Evolutionary conservation across 2,329 filamentous ascomycete genomes (phyloP).

Genomic region (Fusarium sp.): DNA sequence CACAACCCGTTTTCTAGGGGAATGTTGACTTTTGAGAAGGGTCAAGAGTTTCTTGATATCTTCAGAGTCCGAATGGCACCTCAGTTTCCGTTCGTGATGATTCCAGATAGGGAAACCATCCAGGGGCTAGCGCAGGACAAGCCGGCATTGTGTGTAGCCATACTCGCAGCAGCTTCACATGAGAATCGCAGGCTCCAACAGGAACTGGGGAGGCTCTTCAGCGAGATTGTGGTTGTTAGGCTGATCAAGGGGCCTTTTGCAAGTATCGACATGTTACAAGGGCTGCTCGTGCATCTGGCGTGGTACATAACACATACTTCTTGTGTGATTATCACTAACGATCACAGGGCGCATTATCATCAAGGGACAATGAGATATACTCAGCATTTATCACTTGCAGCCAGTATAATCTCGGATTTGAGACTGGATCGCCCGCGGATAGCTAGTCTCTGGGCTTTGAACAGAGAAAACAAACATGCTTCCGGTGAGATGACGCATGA

Average conservation of each 20-base stretch:
- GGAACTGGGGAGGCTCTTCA: constrained; percentile 49
- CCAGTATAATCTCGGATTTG: constrained; percentile 53
- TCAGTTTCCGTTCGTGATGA: constrained; percentile 52
- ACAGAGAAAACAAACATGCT: constrained; percentile 37
- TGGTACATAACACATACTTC: constrained; percentile 43
- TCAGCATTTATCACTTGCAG: constrained; percentile 52
- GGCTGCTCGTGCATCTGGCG: constrained; percentile 51
- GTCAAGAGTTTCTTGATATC: constrained; percentile 47
- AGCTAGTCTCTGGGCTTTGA: constrained; percentile 50
- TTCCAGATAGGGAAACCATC: constrained; percentile 38
- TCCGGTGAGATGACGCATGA: constrained; percentile 44
- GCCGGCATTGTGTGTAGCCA: constrained; percentile 49
- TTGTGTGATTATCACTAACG: constrained; percentile 18
- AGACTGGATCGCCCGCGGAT: constrained; percentile 51
- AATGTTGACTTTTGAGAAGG: constrained; percentile 42
- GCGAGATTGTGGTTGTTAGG: constrained; percentile 46
- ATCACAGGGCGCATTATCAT: constrained; percentile 53
- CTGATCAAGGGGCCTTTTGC: constrained; percentile 48
- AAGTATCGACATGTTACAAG: constrained; percentile 52
- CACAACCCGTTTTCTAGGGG: constrained; percentile 46
- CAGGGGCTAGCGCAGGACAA: constrained; percentile 42
- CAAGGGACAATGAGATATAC: constrained; percentile 49
- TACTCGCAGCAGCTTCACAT: constrained; percentile 49
- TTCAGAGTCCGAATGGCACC: constrained; percentile 48
- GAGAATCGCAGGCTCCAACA: constrained; percentile 46